Base-by-base conservation (phyloP, 164 flowering plant genomes). In the Liquidambar formosana region DNA sequence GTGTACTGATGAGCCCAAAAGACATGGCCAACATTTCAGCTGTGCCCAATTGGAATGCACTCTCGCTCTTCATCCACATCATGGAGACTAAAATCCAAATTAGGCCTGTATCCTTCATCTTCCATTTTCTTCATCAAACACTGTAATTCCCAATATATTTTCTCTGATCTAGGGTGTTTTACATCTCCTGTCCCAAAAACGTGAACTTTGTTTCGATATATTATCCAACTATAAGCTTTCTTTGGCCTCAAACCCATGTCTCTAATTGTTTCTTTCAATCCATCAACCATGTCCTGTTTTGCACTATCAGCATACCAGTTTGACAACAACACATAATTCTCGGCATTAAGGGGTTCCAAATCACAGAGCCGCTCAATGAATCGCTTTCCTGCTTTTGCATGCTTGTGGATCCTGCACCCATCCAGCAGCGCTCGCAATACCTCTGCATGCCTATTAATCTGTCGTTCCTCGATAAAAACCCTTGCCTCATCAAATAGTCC, bases 21-120 rank as follows among this genome's bases (percentile, higher is more conserved):
- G 88, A 73, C 53, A 86, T 66, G 27, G 93, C 94, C 75, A 88
- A 72, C 87, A 91, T 44, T 69, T 91, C 97, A 70, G n/a, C 94
- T 85, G 66, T 91, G 97, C 27, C 87, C 88, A 63, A 69, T 75
- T 14, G 75, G 85, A 66, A 69, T 67, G 64, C 91, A 81, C 57
- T 89, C 91, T 62, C 94, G 73, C 80, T 88, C 94, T 69, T 84
- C 96, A 71, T 89, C 88, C 18, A 84, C 93, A 77, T 89, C 86
- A 60, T 87, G 96, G 16, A 89, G 71, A 61, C 83, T 65, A 56
- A 83, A 91, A 69, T 82, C 91, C 5, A 66, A 43, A 47, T 57
- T 61, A 15, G 64, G 77, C 44, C 15, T 48, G 44, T 10, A 56
- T 9, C 75, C 81, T 64, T 82, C 77, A 22, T 70, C 82, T 77